Evolutionary conservation across 148 eudicot genomes (phyloP).

Genomic region (Diospyros kaki): DNA sequence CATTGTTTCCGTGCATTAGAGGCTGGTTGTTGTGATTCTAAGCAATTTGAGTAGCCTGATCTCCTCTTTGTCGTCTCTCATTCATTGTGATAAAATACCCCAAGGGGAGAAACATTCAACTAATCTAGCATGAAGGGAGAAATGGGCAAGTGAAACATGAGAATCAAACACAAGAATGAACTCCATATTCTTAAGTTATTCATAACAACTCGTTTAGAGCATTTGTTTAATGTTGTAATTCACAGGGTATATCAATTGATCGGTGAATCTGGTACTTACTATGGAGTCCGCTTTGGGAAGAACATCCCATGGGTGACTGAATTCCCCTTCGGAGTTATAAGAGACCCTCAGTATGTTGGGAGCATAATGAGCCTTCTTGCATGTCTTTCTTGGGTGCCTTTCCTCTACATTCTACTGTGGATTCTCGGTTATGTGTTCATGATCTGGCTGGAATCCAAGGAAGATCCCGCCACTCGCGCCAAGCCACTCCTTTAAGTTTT

Average conservation of each 20-base stretch:
- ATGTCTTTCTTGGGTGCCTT: slow-evolving; percentile 86
- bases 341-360: slow-evolving; percentile 94
- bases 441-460: slow-evolving; percentile 72
- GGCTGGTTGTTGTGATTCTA: too few species aligned
- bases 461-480: slow-evolving; percentile 83
- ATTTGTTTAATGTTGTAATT: too few species aligned
- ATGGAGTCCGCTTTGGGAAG: slow-evolving; percentile 94
- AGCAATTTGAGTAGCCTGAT: too few species aligned
- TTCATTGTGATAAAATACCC: too few species aligned
- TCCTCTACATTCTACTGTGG: slow-evolving; percentile 74
- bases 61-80: too few species aligned
- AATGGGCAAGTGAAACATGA: too few species aligned
- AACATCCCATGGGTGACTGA: slow-evolving; percentile 84
- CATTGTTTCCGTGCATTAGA: too few species aligned
- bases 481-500: slow-evolving; percentile 48
- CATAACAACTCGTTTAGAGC: too few species aligned
- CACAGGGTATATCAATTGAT: slow-evolving; percentile 91
- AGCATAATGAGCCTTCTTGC: slow-evolving; percentile 89
- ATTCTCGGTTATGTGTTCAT: slow-evolving; percentile 74
- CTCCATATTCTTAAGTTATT: too few species aligned
- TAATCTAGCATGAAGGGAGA: too few species aligned
- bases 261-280: slow-evolving; percentile 93
- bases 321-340: slow-evolving; percentile 87
- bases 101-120: too few species aligned
- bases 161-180: too few species aligned